Percentiles rank a stretch among this genome's conserved stretches.
phyloP scores from a whole-genome alignment of 2,329 filamentous ascomycete species.

The Davidsoniella virescens region DNA sequence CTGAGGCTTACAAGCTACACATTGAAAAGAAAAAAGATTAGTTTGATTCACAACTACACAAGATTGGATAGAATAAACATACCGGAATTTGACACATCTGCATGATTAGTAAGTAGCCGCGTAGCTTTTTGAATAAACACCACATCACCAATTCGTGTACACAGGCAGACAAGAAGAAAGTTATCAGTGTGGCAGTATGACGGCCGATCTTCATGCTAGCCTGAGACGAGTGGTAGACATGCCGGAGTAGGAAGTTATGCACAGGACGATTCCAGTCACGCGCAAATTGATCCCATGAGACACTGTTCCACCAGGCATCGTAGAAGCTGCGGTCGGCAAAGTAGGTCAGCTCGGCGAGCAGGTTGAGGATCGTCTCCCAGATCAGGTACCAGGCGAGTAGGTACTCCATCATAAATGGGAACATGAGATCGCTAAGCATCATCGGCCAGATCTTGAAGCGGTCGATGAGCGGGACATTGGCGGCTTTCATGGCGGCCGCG shows the following conservation, averaged over 20 bases:
- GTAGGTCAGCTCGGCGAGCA: slow-evolving; percentile 57
- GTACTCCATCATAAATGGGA: slow-evolving; percentile 67
- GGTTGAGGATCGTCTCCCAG: slow-evolving; percentile 60
- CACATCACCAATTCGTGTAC: slow-evolving; percentile 68
- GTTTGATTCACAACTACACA: not conserved
- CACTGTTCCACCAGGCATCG: slow-evolving; percentile 46
- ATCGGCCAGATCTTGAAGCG: slow-evolving; percentile 55
- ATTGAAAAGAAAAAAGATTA: not conserved
- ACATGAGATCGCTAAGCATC: slow-evolving; percentile 58
- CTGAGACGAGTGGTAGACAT: slow-evolving; percentile 67
- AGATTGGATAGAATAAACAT: slow-evolving; percentile 15
- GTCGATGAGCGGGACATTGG: slow-evolving; percentile 40
- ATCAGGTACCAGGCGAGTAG: slow-evolving; percentile 68
- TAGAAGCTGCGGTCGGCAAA: slow-evolving; percentile 67
- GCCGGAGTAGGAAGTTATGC: slow-evolving; percentile 59
- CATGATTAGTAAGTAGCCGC: slow-evolving; percentile 55
- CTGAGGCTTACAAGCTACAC: slow-evolving; percentile 44
- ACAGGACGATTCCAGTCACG: slow-evolving; percentile 67
- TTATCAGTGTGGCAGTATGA: slow-evolving; percentile 56
- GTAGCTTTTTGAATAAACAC: slow-evolving; percentile 61
- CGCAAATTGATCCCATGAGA: slow-evolving; percentile 61
- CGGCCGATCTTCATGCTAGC: slow-evolving; percentile 55
- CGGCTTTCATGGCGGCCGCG: slow-evolving; percentile 50
- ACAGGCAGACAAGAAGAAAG: slow-evolving; percentile 54
- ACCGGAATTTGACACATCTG: slow-evolving; percentile 60